A percentile compares a stretch with the other conserved stretches of the same genome.
Conservation (phyloP, 352 stramenopile species). For the Globisporangium takayamanum region DNA sequence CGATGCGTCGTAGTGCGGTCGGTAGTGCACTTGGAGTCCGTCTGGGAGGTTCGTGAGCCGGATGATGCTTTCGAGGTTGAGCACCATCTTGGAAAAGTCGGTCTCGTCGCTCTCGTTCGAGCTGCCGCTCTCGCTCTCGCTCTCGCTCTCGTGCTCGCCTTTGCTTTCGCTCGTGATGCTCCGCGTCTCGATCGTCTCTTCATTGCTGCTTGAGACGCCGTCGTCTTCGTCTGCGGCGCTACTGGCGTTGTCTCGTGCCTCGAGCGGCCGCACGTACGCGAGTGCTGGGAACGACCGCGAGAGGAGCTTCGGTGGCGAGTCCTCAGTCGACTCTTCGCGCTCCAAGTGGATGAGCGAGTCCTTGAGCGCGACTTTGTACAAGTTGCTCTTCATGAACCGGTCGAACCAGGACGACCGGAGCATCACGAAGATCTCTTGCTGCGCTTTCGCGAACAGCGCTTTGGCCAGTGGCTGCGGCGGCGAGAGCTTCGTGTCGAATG, state of each 20-base stretch:
- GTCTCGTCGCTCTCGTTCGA: conserved; percentile 39
- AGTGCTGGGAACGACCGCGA: conserved; percentile 51
- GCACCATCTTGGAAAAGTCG: conserved; percentile 47
- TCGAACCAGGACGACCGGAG: conserved; percentile 76
- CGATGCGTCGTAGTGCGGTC: conserved; percentile 60
- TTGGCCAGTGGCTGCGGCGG: conserved; percentile 34
- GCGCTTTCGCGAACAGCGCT: conserved; percentile 51
- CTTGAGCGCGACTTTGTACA: conserved; percentile 75
- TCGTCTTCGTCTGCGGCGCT: conserved; percentile 7
- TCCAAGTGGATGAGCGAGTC: conserved; percentile 63
- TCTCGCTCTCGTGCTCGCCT: conserved; percentile 27
- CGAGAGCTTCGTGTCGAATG: conserved; percentile 37
- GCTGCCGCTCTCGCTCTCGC: conserved; percentile 25
- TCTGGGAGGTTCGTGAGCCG: conserved; percentile 72
- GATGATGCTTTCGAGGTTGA: conserved; percentile 84
- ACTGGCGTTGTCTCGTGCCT: neutral
- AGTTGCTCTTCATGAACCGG: conserved; percentile 78
- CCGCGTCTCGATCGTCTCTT: conserved; percentile 8
- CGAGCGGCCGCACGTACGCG: conserved; percentile 13
- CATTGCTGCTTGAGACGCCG: conserved; percentile 8
- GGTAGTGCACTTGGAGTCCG: conserved; percentile 77
- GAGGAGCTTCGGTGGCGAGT: conserved; percentile 62
- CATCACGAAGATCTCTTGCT: conserved; percentile 82
- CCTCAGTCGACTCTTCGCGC: conserved; percentile 49
- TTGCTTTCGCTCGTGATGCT: conserved; percentile 13